Percentiles rank a stretch among this genome's conserved stretches.
These are phyloP conservation scores for Aspergillus avenaceus DNA, from an alignment of 495 filamentous ascomycete genomes.

Conservation along the genomic window DNA sequence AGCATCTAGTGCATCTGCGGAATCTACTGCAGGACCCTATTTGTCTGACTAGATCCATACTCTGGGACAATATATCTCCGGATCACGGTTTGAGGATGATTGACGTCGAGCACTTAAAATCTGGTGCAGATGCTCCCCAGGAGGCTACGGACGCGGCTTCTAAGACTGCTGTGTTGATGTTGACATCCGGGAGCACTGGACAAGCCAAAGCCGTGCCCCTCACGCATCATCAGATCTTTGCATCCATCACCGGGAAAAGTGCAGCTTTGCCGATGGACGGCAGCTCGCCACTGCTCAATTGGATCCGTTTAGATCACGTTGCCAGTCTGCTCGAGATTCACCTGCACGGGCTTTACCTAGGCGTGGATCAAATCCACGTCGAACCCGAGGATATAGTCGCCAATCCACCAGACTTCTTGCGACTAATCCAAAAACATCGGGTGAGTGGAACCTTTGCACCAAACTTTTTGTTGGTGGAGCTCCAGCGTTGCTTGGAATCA, in stretches of 20 bases:
- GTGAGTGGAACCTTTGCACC: background rate
- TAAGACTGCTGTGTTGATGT: background rate
- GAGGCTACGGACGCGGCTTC: background rate
- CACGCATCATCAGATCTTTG: background rate
- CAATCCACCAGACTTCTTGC: background rate
- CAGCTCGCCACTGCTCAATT: slow-evolving; percentile 36
- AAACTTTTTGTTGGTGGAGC: background rate
- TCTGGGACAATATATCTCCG: background rate
- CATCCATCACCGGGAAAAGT: background rate
- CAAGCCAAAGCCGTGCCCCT: background rate
- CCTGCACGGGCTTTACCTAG: slow-evolving; percentile 33
- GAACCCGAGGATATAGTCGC: background rate
- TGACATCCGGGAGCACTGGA: background rate
- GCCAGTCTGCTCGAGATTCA: slow-evolving; percentile 47
- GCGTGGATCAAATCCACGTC: slow-evolving; percentile 14
- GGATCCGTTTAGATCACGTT: slow-evolving; percentile 51
- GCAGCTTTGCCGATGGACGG: background rate
- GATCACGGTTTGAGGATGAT: background rate
- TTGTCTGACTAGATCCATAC: slow-evolving; percentile 5
- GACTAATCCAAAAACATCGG: background rate
- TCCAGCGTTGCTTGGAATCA: background rate
- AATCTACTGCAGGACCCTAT: slow-evolving; percentile 12
- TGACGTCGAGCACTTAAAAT: background rate
- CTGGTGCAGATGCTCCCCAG: background rate
- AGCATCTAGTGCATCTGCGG: slow-evolving; percentile 14